Base-by-base conservation (phyloP, 1,139 yeast genomes). In the Nakaseomyces uthaithaninus region DNA sequence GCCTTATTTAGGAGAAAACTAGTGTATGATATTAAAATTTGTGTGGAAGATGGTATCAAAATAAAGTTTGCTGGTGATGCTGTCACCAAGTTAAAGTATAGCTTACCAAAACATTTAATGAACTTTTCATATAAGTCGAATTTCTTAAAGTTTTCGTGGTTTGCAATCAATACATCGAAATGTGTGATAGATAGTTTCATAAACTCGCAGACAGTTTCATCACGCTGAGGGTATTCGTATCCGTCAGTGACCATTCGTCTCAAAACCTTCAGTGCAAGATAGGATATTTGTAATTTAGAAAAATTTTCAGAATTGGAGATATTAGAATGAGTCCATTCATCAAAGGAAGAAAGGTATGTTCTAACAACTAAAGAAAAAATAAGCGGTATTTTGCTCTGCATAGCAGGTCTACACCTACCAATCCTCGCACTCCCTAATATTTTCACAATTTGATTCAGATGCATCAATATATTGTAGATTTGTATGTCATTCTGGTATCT, bases 161-260 rank as follows among this genome's bases (percentile, higher is more conserved):
- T 69, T 15, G 66, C 45, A 3, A 82, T 61, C 44, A 84, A 65
- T 10, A 67, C 60, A 48, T 75, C 77, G 41, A 86, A 69, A 56
- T 86, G 91, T 3, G 67, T 67, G 3, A 80, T 67, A 0, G 83
- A 66, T 1, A 71, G 48, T 20, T 68, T 66, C 54, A 86, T 68
- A 49, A 86, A 80, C 41, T 77, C 84, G 5, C 64, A 60, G 3
- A 84, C 72, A 3, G 60, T 47, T 20, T 69, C 74, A 45, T 73
- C 73, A 40, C 75, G 69, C 47, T 82, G 78, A 1, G 85, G 80
- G 46, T 73, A 70, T 38, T 80, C 86, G 51, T 72, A 80, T 0
- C 94, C 94, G 52, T 84, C 94, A 2, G 81, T 79, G 4, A 86
- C 67, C 20, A 83, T 69, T 48, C 94, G 69, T 48, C 95, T 69